Evolutionary conservation across 1,139 yeast species (phyloP).

Genomic region (Debaryomyces fabryi): DNA sequence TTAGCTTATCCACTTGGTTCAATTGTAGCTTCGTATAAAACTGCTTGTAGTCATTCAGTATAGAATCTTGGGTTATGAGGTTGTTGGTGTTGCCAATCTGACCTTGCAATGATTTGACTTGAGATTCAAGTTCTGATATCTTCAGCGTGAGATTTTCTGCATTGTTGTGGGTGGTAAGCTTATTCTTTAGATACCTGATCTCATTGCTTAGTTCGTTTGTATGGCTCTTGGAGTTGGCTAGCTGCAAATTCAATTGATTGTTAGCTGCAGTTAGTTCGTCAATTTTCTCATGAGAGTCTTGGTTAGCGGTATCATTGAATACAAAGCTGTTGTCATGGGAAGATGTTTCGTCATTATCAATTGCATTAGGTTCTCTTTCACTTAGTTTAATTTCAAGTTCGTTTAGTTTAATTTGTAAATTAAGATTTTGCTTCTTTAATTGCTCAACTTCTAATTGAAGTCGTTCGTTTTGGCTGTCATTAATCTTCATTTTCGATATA

Average conservation of each 20-base stretch:
- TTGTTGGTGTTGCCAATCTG: constrained; percentile 16
- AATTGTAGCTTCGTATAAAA: constrained; percentile 32
- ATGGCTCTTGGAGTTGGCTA: constrained; percentile 9
- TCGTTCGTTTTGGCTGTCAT: background rate
- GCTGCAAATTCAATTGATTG: constrained; percentile 8
- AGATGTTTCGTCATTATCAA: constrained; percentile 1
- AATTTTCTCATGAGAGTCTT: constrained; percentile 2
- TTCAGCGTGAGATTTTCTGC: background rate
- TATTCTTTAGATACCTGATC: constrained; percentile 10
- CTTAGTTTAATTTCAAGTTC: constrained; percentile 14
- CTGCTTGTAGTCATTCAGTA: constrained; percentile 23
- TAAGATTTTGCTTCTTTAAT: constrained; percentile 18
- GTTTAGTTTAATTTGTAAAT: constrained; percentile 15
- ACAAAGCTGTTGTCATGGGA: constrained; percentile 3
- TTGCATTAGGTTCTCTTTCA: constrained; percentile 5
- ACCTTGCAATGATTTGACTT: constrained; percentile 8
- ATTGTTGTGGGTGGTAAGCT: constrained; percentile 7
- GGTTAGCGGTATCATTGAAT: background rate
- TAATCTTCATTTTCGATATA: background rate
- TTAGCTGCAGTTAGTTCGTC: constrained; percentile 8
- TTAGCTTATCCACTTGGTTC: constrained; percentile 28
- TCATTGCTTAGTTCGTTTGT: constrained; percentile 11
- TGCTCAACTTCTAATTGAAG: constrained; percentile 10
- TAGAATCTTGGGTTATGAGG: constrained; percentile 12
- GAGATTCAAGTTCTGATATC: constrained; percentile 1